Conservation (phyloP, 805 yeast species). For the Phaffomyces thermotolerans region DNA sequence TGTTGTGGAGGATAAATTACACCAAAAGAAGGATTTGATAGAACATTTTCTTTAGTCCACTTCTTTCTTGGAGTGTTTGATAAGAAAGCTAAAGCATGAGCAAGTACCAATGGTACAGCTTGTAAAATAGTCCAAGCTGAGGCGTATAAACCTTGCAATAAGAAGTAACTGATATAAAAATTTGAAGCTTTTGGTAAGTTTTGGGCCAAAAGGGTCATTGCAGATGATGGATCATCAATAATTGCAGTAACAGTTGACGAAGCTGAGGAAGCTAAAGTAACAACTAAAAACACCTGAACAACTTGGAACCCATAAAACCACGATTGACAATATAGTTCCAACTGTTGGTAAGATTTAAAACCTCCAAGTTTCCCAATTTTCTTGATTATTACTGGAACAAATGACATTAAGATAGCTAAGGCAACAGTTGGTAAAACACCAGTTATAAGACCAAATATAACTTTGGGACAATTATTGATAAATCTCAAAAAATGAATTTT, state of each 20-base stretch:
- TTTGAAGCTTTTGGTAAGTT: slow-evolving; percentile 87
- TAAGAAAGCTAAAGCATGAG: slow-evolving; percentile 64
- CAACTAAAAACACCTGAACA: slow-evolving; percentile 79
- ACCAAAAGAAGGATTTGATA: slow-evolving; percentile 74
- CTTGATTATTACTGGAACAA: slow-evolving; percentile 80
- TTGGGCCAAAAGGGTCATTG: slow-evolving; percentile 66
- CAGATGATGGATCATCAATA: slow-evolving; percentile 54
- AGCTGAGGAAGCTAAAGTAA: slow-evolving; percentile 78
- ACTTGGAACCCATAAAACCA: slow-evolving; percentile 91
- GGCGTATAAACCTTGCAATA: slow-evolving; percentile 73
- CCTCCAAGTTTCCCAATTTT: slow-evolving; percentile 73
- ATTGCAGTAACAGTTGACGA: slow-evolving; percentile 68
- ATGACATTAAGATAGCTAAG: slow-evolving; percentile 74
- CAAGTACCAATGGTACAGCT: slow-evolving; percentile 62
- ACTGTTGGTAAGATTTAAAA: slow-evolving; percentile 56
- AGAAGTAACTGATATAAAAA: slow-evolving; percentile 77
- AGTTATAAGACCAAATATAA: slow-evolving; percentile 75
- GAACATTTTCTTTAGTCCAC: slow-evolving; percentile 67
- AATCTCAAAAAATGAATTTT: slow-evolving; percentile 70
- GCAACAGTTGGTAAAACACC: slow-evolving; percentile 80
- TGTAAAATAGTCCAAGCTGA: slow-evolving; percentile 76
- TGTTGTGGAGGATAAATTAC: slow-evolving; percentile 73
- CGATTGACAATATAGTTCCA: slow-evolving; percentile 76
- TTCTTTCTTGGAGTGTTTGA: slow-evolving; percentile 89
- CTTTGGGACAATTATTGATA: slow-evolving; percentile 64